A percentile compares a stretch with the other conserved stretches of the same genome.
Evolutionary conservation across 1,284 basidiomycete genomes (phyloP).

Genomic region (Gomphus bonarii): DNA sequence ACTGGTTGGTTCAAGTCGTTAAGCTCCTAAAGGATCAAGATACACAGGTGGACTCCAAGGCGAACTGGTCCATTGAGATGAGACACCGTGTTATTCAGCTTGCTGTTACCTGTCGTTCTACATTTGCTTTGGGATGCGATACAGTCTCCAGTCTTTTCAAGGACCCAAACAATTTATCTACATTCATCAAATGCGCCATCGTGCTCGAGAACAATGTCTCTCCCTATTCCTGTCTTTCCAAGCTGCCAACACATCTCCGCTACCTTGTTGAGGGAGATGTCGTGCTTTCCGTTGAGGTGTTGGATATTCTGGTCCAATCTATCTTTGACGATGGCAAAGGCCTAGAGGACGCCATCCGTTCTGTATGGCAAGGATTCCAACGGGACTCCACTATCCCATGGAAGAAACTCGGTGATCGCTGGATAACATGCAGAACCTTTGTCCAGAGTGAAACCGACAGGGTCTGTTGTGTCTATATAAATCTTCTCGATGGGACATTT

Average conservation of each 20-base stretch:
- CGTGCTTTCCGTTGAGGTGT: neutral
- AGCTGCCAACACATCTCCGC: neutral
- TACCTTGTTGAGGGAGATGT: neutral
- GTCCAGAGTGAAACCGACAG: constrained; percentile 13
- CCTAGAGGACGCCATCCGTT: constrained; percentile 25
- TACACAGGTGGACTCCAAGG: constrained; percentile 15
- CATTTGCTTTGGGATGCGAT: constrained; percentile 26
- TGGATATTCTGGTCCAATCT: constrained; percentile 7
- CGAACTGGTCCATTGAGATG: constrained; percentile 16
- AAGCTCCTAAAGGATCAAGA: constrained; percentile 16
- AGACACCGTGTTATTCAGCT: constrained; percentile 22
- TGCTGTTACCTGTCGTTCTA: constrained; percentile 29
- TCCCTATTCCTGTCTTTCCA: neutral
- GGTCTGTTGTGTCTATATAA: constrained; percentile 23
- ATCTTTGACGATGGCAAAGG: constrained; percentile 16
- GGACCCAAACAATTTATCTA: constrained; percentile 12
- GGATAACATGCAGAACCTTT: constrained; percentile 23
- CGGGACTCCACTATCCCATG: constrained; percentile 20
- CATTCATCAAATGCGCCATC: constrained; percentile 27
- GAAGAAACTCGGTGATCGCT: constrained; percentile 22
- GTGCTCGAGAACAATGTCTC: constrained; percentile 23
- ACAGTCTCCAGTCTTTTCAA: constrained; percentile 15
- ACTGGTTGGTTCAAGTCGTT: constrained; percentile 27
- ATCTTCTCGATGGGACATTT: constrained; percentile 32
- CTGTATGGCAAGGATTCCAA: constrained; percentile 28